Evolutionary conservation across 345 rosid species (phyloP).

Genomic region (Erysimum cheiranthoides): DNA sequence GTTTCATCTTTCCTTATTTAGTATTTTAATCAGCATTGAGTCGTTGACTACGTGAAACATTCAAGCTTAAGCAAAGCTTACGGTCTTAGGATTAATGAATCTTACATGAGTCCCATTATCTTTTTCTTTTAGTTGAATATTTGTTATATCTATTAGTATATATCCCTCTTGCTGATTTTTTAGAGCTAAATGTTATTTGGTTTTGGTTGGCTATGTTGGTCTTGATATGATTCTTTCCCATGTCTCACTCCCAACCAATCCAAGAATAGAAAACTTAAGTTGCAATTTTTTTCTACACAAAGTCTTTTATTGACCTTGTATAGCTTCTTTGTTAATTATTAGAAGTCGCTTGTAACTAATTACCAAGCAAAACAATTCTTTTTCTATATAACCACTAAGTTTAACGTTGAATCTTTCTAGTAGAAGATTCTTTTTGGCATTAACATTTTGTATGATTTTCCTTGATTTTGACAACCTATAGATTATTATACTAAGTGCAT

Average conservation of each 20-base stretch:
- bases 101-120: slow-evolving; percentile 42
- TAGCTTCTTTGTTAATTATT: slow-evolving; percentile 9
- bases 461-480: slow-evolving; percentile 44
- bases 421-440: slow-evolving; percentile 3
- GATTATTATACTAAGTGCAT: slow-evolving; percentile 95
- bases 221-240: slow-evolving; percentile 10
- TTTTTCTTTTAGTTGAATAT: neutral
- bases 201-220: slow-evolving; percentile 1
- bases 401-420: slow-evolving; percentile 40
- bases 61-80: neutral
- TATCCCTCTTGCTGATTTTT: slow-evolving; percentile 5
- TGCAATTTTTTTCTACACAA: slow-evolving; percentile 7
- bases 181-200: neutral
- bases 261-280: neutral
- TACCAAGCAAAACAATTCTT: slow-evolving; percentile 6
- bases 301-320: slow-evolving; percentile 31
- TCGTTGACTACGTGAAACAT: slow-evolving; percentile 28
- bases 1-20: slow-evolving; percentile 20
- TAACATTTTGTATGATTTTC: slow-evolving; percentile 18
- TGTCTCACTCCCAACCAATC: slow-evolving; percentile 20
- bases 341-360: neutral
- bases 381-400: slow-evolving; percentile 16
- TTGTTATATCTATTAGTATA: neutral
- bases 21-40: slow-evolving; percentile 11
- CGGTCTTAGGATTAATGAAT: neutral